Percentiles rank a stretch among this genome's conserved stretches.
These are phyloP conservation scores for Saccharomycopsis capsularis DNA, from an alignment of 805 yeast species.

Conservation along the genomic window DNA sequence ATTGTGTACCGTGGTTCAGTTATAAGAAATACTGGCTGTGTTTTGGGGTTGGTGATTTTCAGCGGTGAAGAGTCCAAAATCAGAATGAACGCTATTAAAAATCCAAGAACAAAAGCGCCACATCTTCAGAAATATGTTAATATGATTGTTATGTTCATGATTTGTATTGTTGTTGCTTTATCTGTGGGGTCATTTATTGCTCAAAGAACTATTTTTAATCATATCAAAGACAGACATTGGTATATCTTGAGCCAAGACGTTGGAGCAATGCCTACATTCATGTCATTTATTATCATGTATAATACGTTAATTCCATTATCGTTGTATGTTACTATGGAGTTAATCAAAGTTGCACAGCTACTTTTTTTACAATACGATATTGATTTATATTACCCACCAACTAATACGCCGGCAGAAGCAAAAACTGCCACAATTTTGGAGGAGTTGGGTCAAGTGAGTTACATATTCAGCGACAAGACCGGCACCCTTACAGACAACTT, in stretches of 20 bases:
- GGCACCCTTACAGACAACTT: slow-evolving; percentile 94
- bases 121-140: slow-evolving; percentile 80
- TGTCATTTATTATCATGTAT: slow-evolving; percentile 96
- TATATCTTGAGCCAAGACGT: slow-evolving; percentile 67
- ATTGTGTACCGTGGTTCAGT: slow-evolving; percentile 89
- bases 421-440: slow-evolving; percentile 93
- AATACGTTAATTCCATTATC: slow-evolving; percentile 94
- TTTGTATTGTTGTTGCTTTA: slow-evolving; percentile 62
- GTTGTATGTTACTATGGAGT: slow-evolving; percentile 92
- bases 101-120: slow-evolving; percentile 90
- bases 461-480: slow-evolving; percentile 91
- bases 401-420: slow-evolving; percentile 90
- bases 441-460: slow-evolving; percentile 94
- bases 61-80: slow-evolving; percentile 96
- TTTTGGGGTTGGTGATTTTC: slow-evolving; percentile 77
- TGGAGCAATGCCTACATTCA: slow-evolving; percentile 80
- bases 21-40: slow-evolving; percentile 70
- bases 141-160: slow-evolving; percentile 81
- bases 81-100: slow-evolving; percentile 87
- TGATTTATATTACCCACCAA: slow-evolving; percentile 83
- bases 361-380: slow-evolving; percentile 79
- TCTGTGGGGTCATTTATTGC: slow-evolving; percentile 81
- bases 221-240: slow-evolving; percentile 47
- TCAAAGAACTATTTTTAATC: slow-evolving; percentile 46
- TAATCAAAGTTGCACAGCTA: slow-evolving; percentile 84